Base-by-base conservation (phyloP, 129 eudicot species). In the Scalesia atractyloides region DNA sequence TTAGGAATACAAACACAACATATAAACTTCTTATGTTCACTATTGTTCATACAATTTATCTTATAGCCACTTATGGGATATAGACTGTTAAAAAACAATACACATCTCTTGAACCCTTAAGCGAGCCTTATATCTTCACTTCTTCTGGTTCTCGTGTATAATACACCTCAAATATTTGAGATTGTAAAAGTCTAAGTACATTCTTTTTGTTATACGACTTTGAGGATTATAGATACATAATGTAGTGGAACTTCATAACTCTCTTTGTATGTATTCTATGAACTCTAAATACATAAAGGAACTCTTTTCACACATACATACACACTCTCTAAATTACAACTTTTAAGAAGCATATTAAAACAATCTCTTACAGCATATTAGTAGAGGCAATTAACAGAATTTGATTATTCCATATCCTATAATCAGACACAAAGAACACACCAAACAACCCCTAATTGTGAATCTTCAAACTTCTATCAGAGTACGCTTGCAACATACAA, bases 381-480 rank as follows among this genome's bases (percentile, higher is more conserved):
- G 34, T 20, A 56, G 0, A 19, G 14, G 33, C 8, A 18, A 54
- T 56, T 9, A 57, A 19, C 15, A 19, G 37, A 20, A 22, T 22
- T 2, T 22, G 26, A 57, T 20, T 22, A 11, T 19, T 10, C n/a
- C 36, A 20, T 20, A 57, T 20, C n/a, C 16, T 7, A 3, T 20
- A 20, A 57, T 57, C 63, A 11, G 36, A 57, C 12, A 17, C 36
- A 57, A 57, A 20, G n/a, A 57, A 57, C 63, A 56, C 62, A 56
- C 33, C 62, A 56, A 56, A 56, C 61, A 54, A 12, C 15, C 15
- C n/a, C 34, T 9, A 17, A 53, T 7, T 5, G 59, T 53, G 18
- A 51, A 6, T 8, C 1, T 5, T 53, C 26, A 53, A 16, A 53
- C 59, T n/a, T n/a, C n/a, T n/a, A n/a, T n/a, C n/a, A n/a, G n/a